A percentile compares a stretch with the other conserved stretches of the same genome.
phyloP scores from a whole-genome alignment of 2,329 filamentous ascomycete genomes.

The Fonsecaea nubica region DNA sequence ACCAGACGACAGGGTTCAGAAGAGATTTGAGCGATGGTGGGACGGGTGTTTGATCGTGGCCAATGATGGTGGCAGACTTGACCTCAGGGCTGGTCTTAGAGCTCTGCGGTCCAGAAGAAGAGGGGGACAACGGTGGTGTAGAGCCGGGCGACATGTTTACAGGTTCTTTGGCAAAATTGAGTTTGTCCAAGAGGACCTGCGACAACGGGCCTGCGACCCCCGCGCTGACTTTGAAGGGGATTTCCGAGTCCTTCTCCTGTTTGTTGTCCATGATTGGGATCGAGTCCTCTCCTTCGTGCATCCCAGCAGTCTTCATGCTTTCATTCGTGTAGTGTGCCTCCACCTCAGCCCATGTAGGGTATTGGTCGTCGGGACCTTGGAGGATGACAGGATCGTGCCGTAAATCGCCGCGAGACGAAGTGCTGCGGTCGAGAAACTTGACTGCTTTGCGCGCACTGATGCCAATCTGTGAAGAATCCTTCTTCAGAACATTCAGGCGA shows the following conservation, averaged over 20 bases:
- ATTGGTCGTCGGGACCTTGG: conserved; percentile 59
- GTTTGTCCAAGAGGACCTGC: conserved; percentile 55
- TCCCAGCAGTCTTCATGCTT: conserved; percentile 41
- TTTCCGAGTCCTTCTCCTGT: conserved; percentile 30
- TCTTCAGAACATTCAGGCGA: conserved; percentile 54
- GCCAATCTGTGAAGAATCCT: conserved; percentile 54
- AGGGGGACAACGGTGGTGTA: conserved; percentile 50
- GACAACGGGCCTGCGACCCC: conserved; percentile 48
- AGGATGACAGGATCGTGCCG: conserved; percentile 52
- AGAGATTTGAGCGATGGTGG: conserved; percentile 51
- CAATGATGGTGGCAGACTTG: conserved; percentile 36
- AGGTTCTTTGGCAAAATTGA: conserved; percentile 55
- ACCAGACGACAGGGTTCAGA: conserved; percentile 55
- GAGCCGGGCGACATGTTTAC: conserved; percentile 51
- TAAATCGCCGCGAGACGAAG: conserved; percentile 54
- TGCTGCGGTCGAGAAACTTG: conserved; percentile 59
- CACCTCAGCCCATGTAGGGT: conserved; percentile 54
- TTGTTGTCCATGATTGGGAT: conserved; percentile 22
- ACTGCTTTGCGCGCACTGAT: conserved; percentile 60
- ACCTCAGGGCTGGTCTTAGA: conserved; percentile 55
- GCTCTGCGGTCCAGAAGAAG: conserved; percentile 50
- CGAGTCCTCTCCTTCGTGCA: conserved; percentile 20
- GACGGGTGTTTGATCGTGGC: conserved; percentile 42
- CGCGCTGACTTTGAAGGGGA: conserved; percentile 34
- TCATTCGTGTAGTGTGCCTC: conserved; percentile 53